Evolutionary conservation across 169 alveolate genomes (phyloP).

Genomic region (Toxoplasma gondii): DNA sequence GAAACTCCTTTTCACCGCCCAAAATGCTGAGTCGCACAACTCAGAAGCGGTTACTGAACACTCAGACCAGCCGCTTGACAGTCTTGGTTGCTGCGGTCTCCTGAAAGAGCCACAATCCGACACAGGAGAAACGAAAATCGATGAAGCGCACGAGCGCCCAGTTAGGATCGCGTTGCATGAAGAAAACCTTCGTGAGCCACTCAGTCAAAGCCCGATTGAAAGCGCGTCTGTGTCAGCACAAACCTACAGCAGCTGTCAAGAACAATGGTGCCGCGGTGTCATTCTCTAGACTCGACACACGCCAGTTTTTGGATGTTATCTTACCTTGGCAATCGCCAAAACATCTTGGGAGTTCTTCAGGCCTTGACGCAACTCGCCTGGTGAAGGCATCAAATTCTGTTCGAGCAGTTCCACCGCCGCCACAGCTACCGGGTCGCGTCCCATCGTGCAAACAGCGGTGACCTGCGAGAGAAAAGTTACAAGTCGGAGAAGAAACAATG

Average conservation of each 20-base stretch:
- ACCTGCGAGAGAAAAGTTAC: constrained; percentile 30
- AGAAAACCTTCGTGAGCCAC: too few relatives aligned
- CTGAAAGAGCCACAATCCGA: background rate
- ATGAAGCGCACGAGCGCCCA: too few relatives aligned
- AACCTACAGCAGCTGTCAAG: too few relatives aligned
- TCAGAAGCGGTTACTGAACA: background rate
- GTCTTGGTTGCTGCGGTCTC: background rate
- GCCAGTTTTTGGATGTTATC: background rate
- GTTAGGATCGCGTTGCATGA: too few relatives aligned
- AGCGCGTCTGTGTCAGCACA: too few relatives aligned
- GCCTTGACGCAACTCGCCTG: constrained; percentile 66
- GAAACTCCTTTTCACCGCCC: too few relatives aligned
- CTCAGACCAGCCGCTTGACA: background rate
- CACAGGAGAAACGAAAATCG: too few relatives aligned
- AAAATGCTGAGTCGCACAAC: too few relatives aligned
- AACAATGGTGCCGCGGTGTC: too few relatives aligned
- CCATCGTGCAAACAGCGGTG: constrained; percentile 65
- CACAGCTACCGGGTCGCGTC: constrained; percentile 66
- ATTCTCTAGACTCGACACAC: background rate
- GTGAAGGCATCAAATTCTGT: constrained; percentile 59
- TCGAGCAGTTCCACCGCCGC: constrained; percentile 58
- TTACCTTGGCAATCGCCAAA: constrained; percentile 47
- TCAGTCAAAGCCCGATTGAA: too few relatives aligned
- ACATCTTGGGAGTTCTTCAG: constrained; percentile 51
- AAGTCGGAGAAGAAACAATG: background rate